Base-by-base conservation (phyloP, 2,329 filamentous ascomycete species). In the Seiridium unicorne region DNA sequence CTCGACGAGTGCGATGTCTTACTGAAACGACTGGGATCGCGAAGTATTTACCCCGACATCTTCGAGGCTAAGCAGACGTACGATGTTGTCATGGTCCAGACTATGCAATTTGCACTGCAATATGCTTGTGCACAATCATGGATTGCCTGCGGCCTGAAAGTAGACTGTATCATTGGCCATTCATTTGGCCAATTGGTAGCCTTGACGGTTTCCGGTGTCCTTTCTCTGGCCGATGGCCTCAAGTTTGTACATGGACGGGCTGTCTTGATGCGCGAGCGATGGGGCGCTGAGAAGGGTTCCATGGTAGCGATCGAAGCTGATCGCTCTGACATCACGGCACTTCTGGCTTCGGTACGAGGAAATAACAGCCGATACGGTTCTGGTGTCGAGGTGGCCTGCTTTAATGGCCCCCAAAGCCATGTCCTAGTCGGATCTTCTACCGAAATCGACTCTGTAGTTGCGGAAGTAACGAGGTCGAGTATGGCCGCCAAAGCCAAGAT, bases 151-250 rank as follows among this genome's bases (percentile, higher is more conserved):
- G 68, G 79, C 5, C 67, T 79, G 13, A 70, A 86, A 68, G 74
- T 85, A 3, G 79, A 76, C 3, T 81, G 74, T 2, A 83, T 85
- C 0, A 66, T 85, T 11, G 84, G 84, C n/a, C 83, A 85, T 71
- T 89, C 86, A 65, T 76, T 91, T 38, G 89, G 89, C 54, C 88
- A 91, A 70, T 91, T 90, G 65, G 86, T 88, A 36, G 88, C 89
- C 34, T 81, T 91, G 9, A 80, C 87, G 66, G 80, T 85, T 34
- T 86, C 89, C 53, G 89, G n/a, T 1, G 88, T 53, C 87, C 91
- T 11, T 77, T 91, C 36, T 89, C 86, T 13, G 84, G 82, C 74
- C 81, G 69, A 76, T 90, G 13, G 77, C 92, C 4, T 79, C 85
- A 48, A 74, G 84, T 54, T 80, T 81, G 61, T 48, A 4, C 5